Evolutionary conservation across 1,284 basidiomycete species (phyloP).

Genomic region (Rhodofomes roseus): DNA sequence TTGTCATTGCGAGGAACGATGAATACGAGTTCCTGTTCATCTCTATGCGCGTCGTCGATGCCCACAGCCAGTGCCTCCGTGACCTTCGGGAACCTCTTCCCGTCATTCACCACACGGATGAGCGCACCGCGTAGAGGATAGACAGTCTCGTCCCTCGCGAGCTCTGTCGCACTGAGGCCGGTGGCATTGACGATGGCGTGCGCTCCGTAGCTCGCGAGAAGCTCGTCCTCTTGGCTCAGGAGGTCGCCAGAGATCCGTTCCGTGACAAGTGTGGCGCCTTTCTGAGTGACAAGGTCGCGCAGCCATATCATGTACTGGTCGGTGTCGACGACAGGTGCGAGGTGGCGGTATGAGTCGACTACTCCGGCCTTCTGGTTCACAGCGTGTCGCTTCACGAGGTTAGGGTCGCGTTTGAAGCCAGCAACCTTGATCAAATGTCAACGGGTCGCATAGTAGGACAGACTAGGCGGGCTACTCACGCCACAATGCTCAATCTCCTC

Average conservation of each 20-base stretch:
- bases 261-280: constrained; percentile 30
- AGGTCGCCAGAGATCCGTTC: constrained; percentile 26
- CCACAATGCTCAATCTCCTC: constrained; percentile 24
- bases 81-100: constrained; percentile 32
- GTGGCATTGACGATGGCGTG: constrained; percentile 34
- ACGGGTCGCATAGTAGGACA: too few species aligned
- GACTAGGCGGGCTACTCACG: constrained; percentile 7
- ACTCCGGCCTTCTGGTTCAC: constrained; percentile 28
- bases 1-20: constrained; percentile 33
- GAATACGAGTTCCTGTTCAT: constrained; percentile 28
- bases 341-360: constrained; percentile 33
- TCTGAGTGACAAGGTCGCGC: constrained; percentile 24
- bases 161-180: constrained; percentile 28
- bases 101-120: constrained; percentile 36
- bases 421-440: not conserved
- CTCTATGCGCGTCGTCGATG: constrained; percentile 23
- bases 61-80: constrained; percentile 29
- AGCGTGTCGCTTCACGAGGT: constrained; percentile 16
- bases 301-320: constrained; percentile 35
- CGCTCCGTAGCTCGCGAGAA: constrained; percentile 28
- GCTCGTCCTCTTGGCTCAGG: constrained; percentile 26
- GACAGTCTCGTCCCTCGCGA: constrained; percentile 30
- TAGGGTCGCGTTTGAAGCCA: constrained; percentile 29
- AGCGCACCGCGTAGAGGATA: constrained; percentile 37
- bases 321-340: constrained; percentile 34